Evolutionary conservation across 2,329 filamentous ascomycete genomes (phyloP).

Genomic region (Nectriaceae sp.): DNA sequence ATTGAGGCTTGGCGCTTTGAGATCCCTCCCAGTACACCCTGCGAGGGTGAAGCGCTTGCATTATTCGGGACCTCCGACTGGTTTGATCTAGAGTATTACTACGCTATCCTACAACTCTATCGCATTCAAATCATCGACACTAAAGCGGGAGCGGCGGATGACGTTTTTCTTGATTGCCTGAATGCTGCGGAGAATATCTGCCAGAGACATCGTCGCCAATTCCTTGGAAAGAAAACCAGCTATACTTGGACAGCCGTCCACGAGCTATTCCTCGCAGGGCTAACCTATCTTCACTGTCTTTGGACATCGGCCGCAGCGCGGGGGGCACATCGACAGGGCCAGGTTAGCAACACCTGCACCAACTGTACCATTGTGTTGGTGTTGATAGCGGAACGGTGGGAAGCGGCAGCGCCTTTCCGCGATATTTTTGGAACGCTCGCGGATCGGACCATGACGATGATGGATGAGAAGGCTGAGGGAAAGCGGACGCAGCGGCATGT

Average conservation of each 20-base stretch:
- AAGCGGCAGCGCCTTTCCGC: conserved; percentile 28
- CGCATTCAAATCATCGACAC: conserved; percentile 21
- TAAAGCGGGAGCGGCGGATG: conserved; percentile 10
- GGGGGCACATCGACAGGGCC: conserved; percentile 6
- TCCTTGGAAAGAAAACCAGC: conserved; percentile 10
- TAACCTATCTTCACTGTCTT: conserved; percentile 31
- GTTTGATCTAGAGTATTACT: background rate
- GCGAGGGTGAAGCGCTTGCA: background rate
- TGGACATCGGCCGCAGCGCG: conserved; percentile 29
- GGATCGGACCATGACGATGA: conserved; percentile 24
- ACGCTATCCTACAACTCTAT: conserved; percentile 24
- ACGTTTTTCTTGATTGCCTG: conserved; percentile 24
- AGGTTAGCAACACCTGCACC: conserved; percentile 29
- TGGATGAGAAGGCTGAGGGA: background rate
- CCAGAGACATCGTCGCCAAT: conserved; percentile 20
- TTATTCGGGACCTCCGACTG: background rate
- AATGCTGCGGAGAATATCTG: conserved; percentile 14
- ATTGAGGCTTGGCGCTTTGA: conserved; percentile 2
- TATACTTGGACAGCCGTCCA: conserved; percentile 14
- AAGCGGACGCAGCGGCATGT: background rate
- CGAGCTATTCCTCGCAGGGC: conserved; percentile 9
- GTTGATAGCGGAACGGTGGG: conserved; percentile 34
- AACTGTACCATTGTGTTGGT: conserved; percentile 33
- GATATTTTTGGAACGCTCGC: conserved; percentile 7
- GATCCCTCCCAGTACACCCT: background rate